These are phyloP conservation scores for Trametes sp. DNA, from an alignment of 1,284 basidiomycete species.

Conservation along the genomic window DNA sequence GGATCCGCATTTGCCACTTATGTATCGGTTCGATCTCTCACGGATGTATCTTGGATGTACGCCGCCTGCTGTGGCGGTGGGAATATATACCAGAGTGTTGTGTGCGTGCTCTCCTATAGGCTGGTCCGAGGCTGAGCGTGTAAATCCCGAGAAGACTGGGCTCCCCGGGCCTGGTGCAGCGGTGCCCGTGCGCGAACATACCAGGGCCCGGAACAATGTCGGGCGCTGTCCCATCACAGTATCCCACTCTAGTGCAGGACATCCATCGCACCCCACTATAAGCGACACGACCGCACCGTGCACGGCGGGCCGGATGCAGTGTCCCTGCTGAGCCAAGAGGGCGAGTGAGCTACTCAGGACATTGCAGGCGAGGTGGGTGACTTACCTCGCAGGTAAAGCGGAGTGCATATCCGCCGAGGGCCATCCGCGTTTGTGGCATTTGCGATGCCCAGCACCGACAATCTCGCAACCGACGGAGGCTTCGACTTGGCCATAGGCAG, in stretches of 20 bases:
- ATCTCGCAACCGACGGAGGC: background rate
- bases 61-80: background rate
- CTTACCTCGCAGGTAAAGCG: constrained; percentile 1
- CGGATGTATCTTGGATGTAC: constrained; percentile 14
- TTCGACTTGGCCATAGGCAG: background rate
- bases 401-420: background rate
- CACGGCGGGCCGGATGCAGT: background rate
- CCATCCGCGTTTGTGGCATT: background rate
- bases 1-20: background rate
- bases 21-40: constrained; percentile 12
- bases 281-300: constrained; percentile 19
- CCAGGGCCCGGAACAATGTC: constrained; percentile 25
- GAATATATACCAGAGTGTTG: constrained; percentile 7
- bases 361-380: background rate
- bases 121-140: constrained; percentile 15
- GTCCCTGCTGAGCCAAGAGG: background rate
- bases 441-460: background rate
- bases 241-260: constrained; percentile 12
- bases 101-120: constrained; percentile 15
- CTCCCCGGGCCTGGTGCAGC: constrained; percentile 1
- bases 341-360: background rate
- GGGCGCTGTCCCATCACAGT: constrained; percentile 6
- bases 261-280: constrained; percentile 30
- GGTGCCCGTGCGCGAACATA: constrained; percentile 1
- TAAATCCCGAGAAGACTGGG: constrained; percentile 10